These are phyloP conservation scores for Carex parvula DNA, from an alignment of 176 grass and related monocot species.

Conservation along the genomic window DNA sequence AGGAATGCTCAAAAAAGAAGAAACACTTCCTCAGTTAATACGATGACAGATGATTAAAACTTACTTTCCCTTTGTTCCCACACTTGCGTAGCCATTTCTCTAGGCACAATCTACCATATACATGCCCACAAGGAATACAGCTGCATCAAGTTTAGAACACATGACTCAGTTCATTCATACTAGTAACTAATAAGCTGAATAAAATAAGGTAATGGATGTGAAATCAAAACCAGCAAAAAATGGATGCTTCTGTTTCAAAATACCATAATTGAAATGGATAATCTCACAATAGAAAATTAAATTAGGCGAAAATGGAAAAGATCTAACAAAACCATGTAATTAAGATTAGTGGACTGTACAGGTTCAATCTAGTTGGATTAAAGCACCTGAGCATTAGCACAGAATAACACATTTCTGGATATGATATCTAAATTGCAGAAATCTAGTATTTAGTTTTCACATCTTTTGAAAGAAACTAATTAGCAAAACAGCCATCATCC, in stretches of 20 bases:
- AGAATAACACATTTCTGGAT: too few species aligned
- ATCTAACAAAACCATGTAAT: too few species aligned
- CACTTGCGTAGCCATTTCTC: constrained; percentile 64
- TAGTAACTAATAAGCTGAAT: not conserved
- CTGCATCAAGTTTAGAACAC: constrained; percentile 34
- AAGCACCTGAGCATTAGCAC: too few species aligned
- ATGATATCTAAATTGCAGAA: too few species aligned
- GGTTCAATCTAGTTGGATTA: too few species aligned
- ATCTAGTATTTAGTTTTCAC: too few species aligned
- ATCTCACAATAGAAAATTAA: not conserved
- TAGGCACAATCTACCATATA: constrained; percentile 87
- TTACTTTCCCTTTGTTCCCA: constrained; percentile 79
- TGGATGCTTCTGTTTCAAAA: not conserved
- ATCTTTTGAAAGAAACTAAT: too few species aligned
- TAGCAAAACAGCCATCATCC: too few species aligned
- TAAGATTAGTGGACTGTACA: too few species aligned
- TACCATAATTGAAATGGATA: not conserved
- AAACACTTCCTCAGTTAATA: constrained; percentile 11
- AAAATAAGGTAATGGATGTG: not conserved
- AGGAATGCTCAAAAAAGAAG: constrained; percentile 15
- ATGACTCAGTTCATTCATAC: not conserved
- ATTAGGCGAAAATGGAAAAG: not conserved
- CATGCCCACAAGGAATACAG: constrained; percentile 96
- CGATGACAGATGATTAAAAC: not conserved
- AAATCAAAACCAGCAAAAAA: not conserved